Evolutionary conservation across 306 rosid species (phyloP), one percentile per base, ranked within the genome.

Genomic region (Alnus glutinosa): DNA sequence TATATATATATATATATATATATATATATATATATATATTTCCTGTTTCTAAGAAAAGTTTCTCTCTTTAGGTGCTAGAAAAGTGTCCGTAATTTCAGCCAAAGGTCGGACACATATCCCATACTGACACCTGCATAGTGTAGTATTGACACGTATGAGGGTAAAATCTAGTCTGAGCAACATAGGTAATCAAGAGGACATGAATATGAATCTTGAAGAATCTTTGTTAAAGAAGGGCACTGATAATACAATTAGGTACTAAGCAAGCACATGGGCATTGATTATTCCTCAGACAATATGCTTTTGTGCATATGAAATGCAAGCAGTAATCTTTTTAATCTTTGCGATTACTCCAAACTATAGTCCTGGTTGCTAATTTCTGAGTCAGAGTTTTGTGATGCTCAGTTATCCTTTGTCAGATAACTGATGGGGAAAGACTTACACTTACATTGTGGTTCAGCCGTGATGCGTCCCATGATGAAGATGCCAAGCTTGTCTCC

Each of bases 391-490:
- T 61, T 63, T 82, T 73, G 82, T 79, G 78, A 84, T 79, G 48
- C 80, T 82, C 74, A 51, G 50, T 77, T 80, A 57, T 74, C 73
- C 54, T 85, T 78, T 78, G 79, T 71, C 92, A 93, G 99, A 83
- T 93, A 76, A 90, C 81, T 67, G 87, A 79, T 73, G 99, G 99
- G 46, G 99, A 95, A 89, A 93, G 99, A 50, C 94, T 93, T 69
- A 93, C 98, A 3, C 91, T 95, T 75, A 86, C 99, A 73, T 78
- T 95, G 78, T 95, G 99, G 98, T 89, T 93, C 88, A 95, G 85
- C 71, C 97, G 97, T 76, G 97, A 93, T 77, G 83, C 83, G 55
- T 83, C 93, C 79, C 89, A 91, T 83, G 98, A 95, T 36, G 99
- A 95, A 88, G 98, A 95, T 86, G 85, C 61, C 54, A 90, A 90